Evolutionary conservation across 2,329 filamentous ascomycete species (phyloP), one percentile per base, ranked within the genome.

Genomic region (Fusarium sp.): DNA sequence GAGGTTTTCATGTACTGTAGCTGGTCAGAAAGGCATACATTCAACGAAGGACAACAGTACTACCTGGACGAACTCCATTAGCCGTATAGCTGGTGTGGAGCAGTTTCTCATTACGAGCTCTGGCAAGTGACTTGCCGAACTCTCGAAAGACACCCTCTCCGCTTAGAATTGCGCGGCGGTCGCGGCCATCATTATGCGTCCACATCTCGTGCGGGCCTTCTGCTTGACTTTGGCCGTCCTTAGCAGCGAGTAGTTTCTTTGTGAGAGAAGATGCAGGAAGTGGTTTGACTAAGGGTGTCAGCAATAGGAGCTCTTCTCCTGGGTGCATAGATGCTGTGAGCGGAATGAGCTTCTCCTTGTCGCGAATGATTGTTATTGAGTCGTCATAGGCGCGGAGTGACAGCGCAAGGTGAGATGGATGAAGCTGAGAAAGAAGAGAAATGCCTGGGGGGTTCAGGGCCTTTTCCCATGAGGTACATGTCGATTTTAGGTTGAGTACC

Each of bases 11-110:
- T 98, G 95, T 1, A 97, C 92, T 79, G 43, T 9, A 30, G 2
- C 6, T 49, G 30, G 14, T 69, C 42, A 77, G 67, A 45, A 21
- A 4, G 5, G 4, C 4, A 8, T 5, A 14, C 13, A 14, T 23
- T 14, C 14, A 11, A 16, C 4, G 16, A 16, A 25, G 16, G 3
- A 30, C 3, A 18, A 10, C 61, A 25, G 11, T 14, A 78, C 77
- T 67, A 87, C 85, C 85, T 78, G 94, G 94, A 39, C 94, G 87
- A 5, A 98, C 91, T 16, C 94, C 94, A 73, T 97, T 97, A 2
- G 94, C 93, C 0, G 95, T 98, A 77, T 98, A 98, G 14, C 94
- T 98, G 2, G 95, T 97, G 78, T 98, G 94, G 18, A 98, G 83
- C 8, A 98, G 88, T 75, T 96, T 93, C 21, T 94, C 93, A 72